Evolutionary conservation across 352 stramenopile species (phyloP).

Genomic region (Phytopythium ostracodes): DNA sequence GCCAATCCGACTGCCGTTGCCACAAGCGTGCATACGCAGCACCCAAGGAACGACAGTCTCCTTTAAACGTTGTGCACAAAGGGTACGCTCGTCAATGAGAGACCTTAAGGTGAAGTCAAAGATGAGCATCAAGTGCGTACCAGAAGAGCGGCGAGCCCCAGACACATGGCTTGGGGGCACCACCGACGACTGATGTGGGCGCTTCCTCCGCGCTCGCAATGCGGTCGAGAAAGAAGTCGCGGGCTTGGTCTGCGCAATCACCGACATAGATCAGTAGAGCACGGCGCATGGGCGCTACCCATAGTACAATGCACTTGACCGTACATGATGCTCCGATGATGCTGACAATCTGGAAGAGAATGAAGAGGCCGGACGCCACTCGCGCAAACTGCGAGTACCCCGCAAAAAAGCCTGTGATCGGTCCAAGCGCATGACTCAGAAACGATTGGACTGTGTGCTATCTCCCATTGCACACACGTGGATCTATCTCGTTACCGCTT

Average conservation of each 20-base stretch:
- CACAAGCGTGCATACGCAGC: slow-evolving; percentile 62
- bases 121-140: background rate
- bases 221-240: slow-evolving; percentile 43
- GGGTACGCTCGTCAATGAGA: background rate
- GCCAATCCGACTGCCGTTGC: slow-evolving; percentile 33
- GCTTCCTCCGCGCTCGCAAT: slow-evolving; percentile 41
- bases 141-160: slow-evolving; percentile 1
- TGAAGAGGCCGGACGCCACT: slow-evolving; percentile 63
- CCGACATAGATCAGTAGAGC: background rate
- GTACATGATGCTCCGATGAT: slow-evolving; percentile 75
- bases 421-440: background rate
- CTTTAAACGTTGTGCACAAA: slow-evolving; percentile 3
- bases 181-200: background rate
- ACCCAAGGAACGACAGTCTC: slow-evolving; percentile 20
- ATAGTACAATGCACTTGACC: too few relatives aligned
- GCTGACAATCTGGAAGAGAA: slow-evolving; percentile 76
- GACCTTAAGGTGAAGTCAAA: background rate
- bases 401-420: slow-evolving; percentile 49
- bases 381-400: slow-evolving; percentile 53
- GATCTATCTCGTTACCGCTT: too few relatives aligned
- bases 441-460: too few relatives aligned
- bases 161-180: background rate
- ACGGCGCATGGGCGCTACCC: background rate
- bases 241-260: slow-evolving; percentile 45
- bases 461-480: too few relatives aligned